Evolutionary conservation across 768 basidiomycete species (phyloP).

Genomic region (Pleurotus ostreatus): DNA sequence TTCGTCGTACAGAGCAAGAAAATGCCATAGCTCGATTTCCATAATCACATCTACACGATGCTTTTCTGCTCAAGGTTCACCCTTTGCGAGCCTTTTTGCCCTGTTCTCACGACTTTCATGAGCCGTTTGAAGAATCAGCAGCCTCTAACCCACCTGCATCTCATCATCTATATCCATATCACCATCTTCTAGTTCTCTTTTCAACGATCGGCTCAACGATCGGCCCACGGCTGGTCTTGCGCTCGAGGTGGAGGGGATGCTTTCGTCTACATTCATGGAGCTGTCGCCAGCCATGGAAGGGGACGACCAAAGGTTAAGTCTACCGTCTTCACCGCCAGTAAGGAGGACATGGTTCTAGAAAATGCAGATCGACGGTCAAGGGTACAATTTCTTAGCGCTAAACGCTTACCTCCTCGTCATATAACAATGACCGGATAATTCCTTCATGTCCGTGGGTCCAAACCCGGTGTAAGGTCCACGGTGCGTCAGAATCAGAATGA

Average conservation of each 20-base stretch:
- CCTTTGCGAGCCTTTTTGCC: too few species aligned
- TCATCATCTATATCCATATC: conserved; percentile 1
- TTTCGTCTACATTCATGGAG: conserved; percentile 24
- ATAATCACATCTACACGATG: too few species aligned
- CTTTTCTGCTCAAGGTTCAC: too few species aligned
- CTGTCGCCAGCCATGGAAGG: conserved; percentile 7
- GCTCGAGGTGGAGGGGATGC: background rate
- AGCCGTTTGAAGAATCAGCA: too few species aligned
- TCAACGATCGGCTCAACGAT: background rate
- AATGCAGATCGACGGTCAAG: background rate
- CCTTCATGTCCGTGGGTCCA: conserved; percentile 57
- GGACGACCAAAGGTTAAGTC: conserved; percentile 37
- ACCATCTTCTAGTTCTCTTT: background rate
- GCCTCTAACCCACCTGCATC: background rate
- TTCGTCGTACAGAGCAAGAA: too few species aligned
- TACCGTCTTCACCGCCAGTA: conserved; percentile 50
- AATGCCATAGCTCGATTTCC: too few species aligned
- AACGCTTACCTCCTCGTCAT: conserved; percentile 47
- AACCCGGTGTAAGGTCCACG: conserved; percentile 43
- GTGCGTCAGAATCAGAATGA: conserved; percentile 28
- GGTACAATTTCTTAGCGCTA: background rate
- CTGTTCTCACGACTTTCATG: too few species aligned
- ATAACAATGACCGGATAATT: conserved; percentile 50
- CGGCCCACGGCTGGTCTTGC: background rate
- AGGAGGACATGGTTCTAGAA: conserved; percentile 35